Base-by-base conservation (phyloP, 495 filamentous ascomycete species). In the Hyaloscypha finlandica region DNA sequence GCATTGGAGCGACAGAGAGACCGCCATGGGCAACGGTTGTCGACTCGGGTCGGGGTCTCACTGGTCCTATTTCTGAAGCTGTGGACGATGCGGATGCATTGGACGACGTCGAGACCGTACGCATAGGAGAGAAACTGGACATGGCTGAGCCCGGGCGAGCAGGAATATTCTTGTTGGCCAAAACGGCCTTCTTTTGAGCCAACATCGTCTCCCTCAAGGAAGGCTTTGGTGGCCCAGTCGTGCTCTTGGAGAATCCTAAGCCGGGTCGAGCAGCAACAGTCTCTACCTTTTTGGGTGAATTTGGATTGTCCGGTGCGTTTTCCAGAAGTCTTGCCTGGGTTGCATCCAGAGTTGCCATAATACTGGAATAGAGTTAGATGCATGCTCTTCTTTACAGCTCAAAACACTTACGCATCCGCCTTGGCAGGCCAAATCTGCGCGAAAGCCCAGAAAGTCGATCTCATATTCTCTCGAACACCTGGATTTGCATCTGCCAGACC, bases 401-500 rank as follows among this genome's bases (percentile, higher is more conserved):
- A 20, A 14, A 55, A 51, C 9, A 48, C 87, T 79, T 80, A 92
- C 89, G 78, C 78, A 67, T 93, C 86, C n/a, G 91, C 91, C 70
- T 81, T 86, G 6, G 88, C 84, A 0, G 91, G 88, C 93, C 93
- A 98, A 22, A 91, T 84, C 19, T 73, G 74, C 12, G 85, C 83
- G 78, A 93, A 97, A 1, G 81, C 83, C 93, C 94, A 97, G 75
- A 90, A 99, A 3, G 92, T 91, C 35, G 83, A 80, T 70, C 95
- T 86, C 85, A 92, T 92, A 32, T 85, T 86, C 76, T 96, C 91
- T 68, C 94, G 85, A 37, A 97, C 94, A 39, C 84, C 88, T 3
- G 93, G 92, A 73, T 97, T 97, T 8, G 94, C 84, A 77, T 99
- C 95, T 6, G 81, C 83, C 1, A 99, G 81, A 16, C 94, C 89